phyloP scores from a whole-genome alignment of 495 filamentous ascomycete species.

The Trichoderma erinaceum region DNA sequence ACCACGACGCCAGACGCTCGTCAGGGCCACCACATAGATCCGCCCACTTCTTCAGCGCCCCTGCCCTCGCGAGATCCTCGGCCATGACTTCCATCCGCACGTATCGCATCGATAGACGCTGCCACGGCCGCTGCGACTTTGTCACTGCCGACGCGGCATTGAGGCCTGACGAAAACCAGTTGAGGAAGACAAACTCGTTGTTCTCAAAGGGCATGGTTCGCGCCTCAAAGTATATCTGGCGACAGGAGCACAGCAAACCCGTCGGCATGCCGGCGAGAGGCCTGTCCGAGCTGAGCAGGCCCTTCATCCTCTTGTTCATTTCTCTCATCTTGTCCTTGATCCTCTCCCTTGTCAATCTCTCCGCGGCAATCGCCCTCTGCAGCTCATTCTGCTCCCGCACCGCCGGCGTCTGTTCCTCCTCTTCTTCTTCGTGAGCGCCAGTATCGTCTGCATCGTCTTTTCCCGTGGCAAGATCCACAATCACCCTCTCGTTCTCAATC shows the following conservation, averaged over 20 bases:
- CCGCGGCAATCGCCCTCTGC: no score
- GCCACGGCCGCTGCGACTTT: slow-evolving; percentile 25
- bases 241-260: slow-evolving; percentile 26
- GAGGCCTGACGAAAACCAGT: slow-evolving; percentile 31
- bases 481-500: background rate
- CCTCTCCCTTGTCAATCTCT: background rate
- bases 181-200: slow-evolving; percentile 35
- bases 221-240: slow-evolving; percentile 30
- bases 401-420: background rate
- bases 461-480: background rate
- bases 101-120: slow-evolving; percentile 30
- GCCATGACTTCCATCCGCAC: slow-evolving; percentile 27
- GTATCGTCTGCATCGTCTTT: background rate
- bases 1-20: slow-evolving; percentile 19
- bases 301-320: background rate
- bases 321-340: background rate
- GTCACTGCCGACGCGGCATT: slow-evolving; percentile 27
- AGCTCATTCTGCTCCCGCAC: background rate
- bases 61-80: slow-evolving; percentile 21
- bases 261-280: slow-evolving; percentile 28
- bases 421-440: background rate
- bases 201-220: slow-evolving; percentile 28
- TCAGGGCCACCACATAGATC: slow-evolving; percentile 23
- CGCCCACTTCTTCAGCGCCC: slow-evolving; percentile 24
- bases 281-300: slow-evolving; percentile 27